A percentile compares a stretch with the other conserved stretches of the same genome.
phyloP scores from a whole-genome alignment of 768 basidiomycete genomes.

The Leccinellum albellum region DNA sequence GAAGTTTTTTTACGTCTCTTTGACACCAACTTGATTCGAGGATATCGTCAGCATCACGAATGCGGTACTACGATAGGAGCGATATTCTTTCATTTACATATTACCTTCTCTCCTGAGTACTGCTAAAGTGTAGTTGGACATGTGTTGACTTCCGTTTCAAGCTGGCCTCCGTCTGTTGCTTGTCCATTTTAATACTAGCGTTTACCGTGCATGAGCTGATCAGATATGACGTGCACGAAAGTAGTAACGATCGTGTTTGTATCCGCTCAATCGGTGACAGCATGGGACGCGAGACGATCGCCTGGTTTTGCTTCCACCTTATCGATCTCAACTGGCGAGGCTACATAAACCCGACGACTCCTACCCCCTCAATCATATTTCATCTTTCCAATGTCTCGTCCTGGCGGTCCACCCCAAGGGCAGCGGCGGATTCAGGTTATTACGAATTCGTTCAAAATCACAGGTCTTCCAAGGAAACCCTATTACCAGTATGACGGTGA shows the following conservation, averaged over 20 bases:
- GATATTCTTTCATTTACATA: slow-evolving; percentile 33
- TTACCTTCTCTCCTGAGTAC: slow-evolving; percentile 29
- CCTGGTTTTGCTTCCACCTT: slow-evolving; percentile 14
- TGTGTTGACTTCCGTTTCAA: slow-evolving; percentile 26
- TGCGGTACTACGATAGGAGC: slow-evolving; percentile 28
- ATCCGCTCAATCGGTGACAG: neutral
- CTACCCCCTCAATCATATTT: neutral
- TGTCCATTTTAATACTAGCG: slow-evolving; percentile 22
- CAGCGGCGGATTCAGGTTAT: slow-evolving; percentile 21
- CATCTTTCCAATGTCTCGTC: slow-evolving; percentile 22
- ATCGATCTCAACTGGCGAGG: slow-evolving; percentile 18
- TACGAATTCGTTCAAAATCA: slow-evolving; percentile 34
- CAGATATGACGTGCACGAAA: neutral
- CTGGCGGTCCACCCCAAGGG: slow-evolving; percentile 13
- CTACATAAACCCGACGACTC: slow-evolving; percentile 7
- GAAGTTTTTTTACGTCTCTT: slow-evolving; percentile 13
- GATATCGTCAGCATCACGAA: slow-evolving; percentile 27
- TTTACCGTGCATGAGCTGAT: neutral
- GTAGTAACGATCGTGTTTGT: neutral
- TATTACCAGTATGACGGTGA: slow-evolving; percentile 35
- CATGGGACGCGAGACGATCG: neutral
- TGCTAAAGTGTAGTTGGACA: slow-evolving; percentile 22
- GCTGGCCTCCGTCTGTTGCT: slow-evolving; percentile 23
- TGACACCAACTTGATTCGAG: slow-evolving; percentile 16
- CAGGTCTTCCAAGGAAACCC: slow-evolving; percentile 19